These are phyloP conservation scores for Aspergillus clavatus DNA, from an alignment of 2,329 filamentous ascomycete genomes.

Conservation along the genomic window DNA sequence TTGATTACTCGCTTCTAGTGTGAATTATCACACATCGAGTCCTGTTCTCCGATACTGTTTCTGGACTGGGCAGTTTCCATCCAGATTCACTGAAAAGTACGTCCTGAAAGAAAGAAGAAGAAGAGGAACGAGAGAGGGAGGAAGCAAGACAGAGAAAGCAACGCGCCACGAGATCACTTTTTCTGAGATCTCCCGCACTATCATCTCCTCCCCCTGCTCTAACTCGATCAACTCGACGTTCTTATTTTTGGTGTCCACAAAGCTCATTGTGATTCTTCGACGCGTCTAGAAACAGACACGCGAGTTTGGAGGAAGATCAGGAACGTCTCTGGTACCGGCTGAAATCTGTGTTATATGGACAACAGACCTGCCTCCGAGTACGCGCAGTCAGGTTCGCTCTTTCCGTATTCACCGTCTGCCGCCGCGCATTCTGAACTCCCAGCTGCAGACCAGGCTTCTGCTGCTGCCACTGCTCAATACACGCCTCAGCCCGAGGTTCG, in stretches of 20 bases:
- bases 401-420: constrained; percentile 50
- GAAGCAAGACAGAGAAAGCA: constrained; percentile 8
- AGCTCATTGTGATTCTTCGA: constrained; percentile 28
- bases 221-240: constrained; percentile 11
- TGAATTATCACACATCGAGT: not conserved
- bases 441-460: constrained; percentile 85
- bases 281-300: constrained; percentile 29
- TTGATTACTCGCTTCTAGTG: not conserved
- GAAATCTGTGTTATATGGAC: constrained; percentile 49
- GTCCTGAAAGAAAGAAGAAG: constrained; percentile 12
- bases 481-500: constrained; percentile 37
- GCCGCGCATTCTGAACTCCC: constrained; percentile 75
- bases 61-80: not conserved
- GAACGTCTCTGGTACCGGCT: constrained; percentile 18
- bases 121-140: not conserved
- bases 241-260: constrained; percentile 16
- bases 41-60: constrained; percentile 2
- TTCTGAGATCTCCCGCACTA: constrained; percentile 9
- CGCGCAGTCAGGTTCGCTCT: constrained; percentile 80
- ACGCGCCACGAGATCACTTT: not conserved
- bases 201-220: constrained; percentile 10
- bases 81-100: constrained; percentile 17
- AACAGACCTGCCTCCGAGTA: constrained; percentile 66
- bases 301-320: constrained; percentile 21
- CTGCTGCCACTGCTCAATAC: constrained; percentile 53